phyloP scores from a whole-genome alignment of 768 basidiomycete species.

The Vararia minispora region DNA sequence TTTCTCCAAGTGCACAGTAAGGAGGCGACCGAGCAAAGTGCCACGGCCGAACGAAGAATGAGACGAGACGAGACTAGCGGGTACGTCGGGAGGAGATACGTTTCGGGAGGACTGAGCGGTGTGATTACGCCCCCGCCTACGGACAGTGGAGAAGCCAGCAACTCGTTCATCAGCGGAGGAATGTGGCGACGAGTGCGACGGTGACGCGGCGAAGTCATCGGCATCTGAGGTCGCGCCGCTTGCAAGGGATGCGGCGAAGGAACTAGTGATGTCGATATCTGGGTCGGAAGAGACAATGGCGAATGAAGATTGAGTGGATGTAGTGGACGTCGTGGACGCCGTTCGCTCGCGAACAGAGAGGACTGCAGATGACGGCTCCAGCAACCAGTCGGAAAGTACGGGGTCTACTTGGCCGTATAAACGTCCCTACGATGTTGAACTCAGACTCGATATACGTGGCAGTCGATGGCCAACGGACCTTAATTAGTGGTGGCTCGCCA shows the following conservation, averaged over 20 bases:
- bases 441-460: background rate
- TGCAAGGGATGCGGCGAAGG: conserved; percentile 74
- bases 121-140: conserved; percentile 8
- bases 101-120: conserved; percentile 40
- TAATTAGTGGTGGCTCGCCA: conserved; percentile 59
- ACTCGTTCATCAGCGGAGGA: conserved; percentile 37
- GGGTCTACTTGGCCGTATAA: conserved; percentile 63
- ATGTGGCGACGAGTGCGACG: conserved; percentile 51
- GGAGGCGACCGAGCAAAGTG: conserved; percentile 50
- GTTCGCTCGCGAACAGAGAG: conserved; percentile 59
- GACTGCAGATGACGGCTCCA: conserved; percentile 53
- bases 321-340: conserved; percentile 61
- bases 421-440: conserved; percentile 40
- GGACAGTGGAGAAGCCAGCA: conserved; percentile 11
- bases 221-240: conserved; percentile 62
- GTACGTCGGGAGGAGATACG: conserved; percentile 37
- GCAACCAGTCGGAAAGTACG: conserved; percentile 63
- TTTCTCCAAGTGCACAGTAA: conserved; percentile 77
- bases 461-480: conserved; percentile 34
- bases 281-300: conserved; percentile 76
- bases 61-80: conserved; percentile 54
- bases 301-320: conserved; percentile 72
- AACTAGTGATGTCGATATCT: conserved; percentile 78
- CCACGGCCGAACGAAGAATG: conserved; percentile 65
- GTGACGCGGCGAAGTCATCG: conserved; percentile 49